Base-by-base conservation (phyloP, 2,329 filamentous ascomycete species). In the Sarocladiaceae sp. region DNA sequence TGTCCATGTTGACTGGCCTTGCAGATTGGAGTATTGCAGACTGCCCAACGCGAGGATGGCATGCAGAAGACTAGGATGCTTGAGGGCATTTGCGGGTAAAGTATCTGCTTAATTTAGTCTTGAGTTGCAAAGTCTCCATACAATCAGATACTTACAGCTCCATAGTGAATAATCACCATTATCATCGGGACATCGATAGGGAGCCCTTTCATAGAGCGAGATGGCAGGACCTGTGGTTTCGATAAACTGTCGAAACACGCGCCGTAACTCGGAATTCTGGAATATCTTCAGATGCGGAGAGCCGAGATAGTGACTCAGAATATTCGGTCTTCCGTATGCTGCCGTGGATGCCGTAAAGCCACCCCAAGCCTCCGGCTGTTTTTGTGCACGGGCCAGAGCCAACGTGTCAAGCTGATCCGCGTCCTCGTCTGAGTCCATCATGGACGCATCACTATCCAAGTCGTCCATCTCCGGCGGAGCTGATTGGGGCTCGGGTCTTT, bases 221-320 rank as follows among this genome's bases (percentile, higher is more conserved):
- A 97, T 82, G 58, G 83, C 88, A 1, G 91, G 89, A 0, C 87
- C 92, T 2, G 91, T 96, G 6, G 94, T 87, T 59, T 90, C 87
- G 44, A 97, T 84, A 66, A 97, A 97, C 68, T 97, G 91, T 66
- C 87, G 66, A 97, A 97, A 6, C 96, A 84, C 26, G n/a, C 28
- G 29, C 17, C 31, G 29, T 20, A 50, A 33, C 18, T 50, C 47
- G 12, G 29, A 5, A 17, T 33, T 37, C 23, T 50, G 8, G 18
- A 50, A 50, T 7, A 50, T 28, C 4, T 29, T 18, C 5, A 31
- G 20, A 18, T 50, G 47, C n/a, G 47, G 29, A 11, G 31, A 37
- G 5, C 29, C 29, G 7, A 50, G 12, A n/a, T 50, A 37, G 15
- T 37, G 17, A 23, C 65, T 64, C 48, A 70, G 68, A 4, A 29